Percentiles rank a stretch among this genome's conserved stretches.
phyloP scores from a whole-genome alignment of 2,329 filamentous ascomycete genomes.

The Alternaria novae-zelandiae region DNA sequence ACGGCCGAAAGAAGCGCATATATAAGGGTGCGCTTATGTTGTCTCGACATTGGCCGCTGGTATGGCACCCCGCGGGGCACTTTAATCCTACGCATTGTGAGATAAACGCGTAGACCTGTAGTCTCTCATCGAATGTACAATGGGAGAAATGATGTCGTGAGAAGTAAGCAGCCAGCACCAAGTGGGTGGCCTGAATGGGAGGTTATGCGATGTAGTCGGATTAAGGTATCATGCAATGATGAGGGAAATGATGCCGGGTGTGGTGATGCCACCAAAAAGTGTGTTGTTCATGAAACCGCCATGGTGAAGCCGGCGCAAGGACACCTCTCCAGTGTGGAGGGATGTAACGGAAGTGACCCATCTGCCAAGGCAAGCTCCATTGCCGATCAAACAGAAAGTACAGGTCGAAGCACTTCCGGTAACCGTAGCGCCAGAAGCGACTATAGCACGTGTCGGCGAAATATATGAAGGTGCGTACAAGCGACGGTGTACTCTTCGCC shows the following conservation, averaged over 20 bases:
- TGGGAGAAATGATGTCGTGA: background rate
- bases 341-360: constrained; percentile 8
- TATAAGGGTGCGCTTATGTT: constrained; percentile 36
- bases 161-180: background rate
- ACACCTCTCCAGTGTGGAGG: constrained; percentile 16
- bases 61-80: constrained; percentile 27
- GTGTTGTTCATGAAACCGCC: constrained; percentile 3
- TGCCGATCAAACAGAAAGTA: constrained; percentile 14
- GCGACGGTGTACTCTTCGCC: constrained; percentile 8
- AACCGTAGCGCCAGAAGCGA: constrained; percentile 3
- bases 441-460: constrained; percentile 3
- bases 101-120: background rate
- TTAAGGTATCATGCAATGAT: background rate
- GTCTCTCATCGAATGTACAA: constrained; percentile 9
- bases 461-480: constrained; percentile 9
- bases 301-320: constrained; percentile 17
- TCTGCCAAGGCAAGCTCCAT: constrained; percentile 19
- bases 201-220: background rate
- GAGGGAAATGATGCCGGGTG: background rate
- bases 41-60: constrained; percentile 37
- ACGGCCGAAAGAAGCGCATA: constrained; percentile 33
- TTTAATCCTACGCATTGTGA: constrained; percentile 41
- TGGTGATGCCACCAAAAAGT: background rate
- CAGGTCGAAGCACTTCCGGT: constrained; percentile 3
- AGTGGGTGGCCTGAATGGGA: background rate